Evolutionary conservation across 2,329 filamentous ascomycete species (phyloP).

Genomic region (Diplodia scrobiculata): DNA sequence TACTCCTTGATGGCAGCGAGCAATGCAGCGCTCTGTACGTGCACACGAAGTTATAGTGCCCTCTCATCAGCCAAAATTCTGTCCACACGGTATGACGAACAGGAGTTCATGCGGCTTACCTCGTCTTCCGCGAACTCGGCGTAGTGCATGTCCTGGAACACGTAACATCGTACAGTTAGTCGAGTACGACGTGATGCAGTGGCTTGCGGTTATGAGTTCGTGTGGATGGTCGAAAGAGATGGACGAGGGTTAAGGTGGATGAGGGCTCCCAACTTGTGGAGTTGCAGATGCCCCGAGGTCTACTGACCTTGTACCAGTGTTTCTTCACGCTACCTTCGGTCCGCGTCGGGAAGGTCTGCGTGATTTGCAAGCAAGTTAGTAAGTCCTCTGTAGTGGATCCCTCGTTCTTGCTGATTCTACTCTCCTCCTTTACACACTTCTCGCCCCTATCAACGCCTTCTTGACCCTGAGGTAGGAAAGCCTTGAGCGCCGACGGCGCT

Average conservation of each 20-base stretch:
- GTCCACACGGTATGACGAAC: slow-evolving; percentile 19
- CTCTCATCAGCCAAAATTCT: slow-evolving; percentile 25
- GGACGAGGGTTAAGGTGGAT: background rate
- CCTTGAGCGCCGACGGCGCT: background rate
- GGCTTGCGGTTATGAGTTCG: slow-evolving; percentile 11
- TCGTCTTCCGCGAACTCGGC: slow-evolving; percentile 98
- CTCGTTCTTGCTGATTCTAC: background rate
- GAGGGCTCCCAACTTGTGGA: background rate
- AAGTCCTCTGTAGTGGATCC: background rate
- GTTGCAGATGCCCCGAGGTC: background rate
- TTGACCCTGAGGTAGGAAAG: background rate
- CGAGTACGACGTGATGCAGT: slow-evolving; percentile 17
- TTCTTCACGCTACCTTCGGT: slow-evolving; percentile 99
- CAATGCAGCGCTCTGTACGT: slow-evolving; percentile 65
- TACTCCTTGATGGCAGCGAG: slow-evolving; percentile 97
- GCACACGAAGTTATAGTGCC: slow-evolving; percentile 31
- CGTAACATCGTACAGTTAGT: slow-evolving; percentile 24
- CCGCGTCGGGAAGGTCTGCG: slow-evolving; percentile 81
- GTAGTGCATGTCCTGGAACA: slow-evolving; percentile 92
- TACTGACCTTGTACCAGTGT: slow-evolving; percentile 87
- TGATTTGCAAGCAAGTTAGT: slow-evolving; percentile 14
- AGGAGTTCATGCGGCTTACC: slow-evolving; percentile 56
- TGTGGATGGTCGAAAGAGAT: background rate
- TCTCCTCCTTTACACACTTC: background rate
- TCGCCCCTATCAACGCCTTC: background rate